Conservation (phyloP, 2,329 filamentous ascomycete species). For the Dactylonectria estremocensis region DNA sequence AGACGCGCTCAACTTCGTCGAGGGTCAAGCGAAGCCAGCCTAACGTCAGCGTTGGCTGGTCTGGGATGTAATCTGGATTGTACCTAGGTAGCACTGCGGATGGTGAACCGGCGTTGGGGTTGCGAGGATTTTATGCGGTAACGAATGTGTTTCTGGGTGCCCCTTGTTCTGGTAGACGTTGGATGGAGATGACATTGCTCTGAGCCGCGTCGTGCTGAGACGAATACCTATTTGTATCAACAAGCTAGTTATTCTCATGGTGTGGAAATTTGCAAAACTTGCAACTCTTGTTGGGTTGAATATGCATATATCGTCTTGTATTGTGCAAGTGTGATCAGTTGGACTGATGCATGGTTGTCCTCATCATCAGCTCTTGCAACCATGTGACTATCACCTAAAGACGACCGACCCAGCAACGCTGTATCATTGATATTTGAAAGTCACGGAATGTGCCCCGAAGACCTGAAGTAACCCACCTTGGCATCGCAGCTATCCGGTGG, state of each 20-base stretch:
- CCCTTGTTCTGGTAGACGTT: conserved; percentile 35
- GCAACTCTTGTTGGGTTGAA: background rate
- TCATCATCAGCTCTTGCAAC: background rate
- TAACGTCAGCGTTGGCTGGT: conserved; percentile 25
- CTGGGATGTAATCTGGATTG: conserved; percentile 33
- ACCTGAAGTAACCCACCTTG: background rate
- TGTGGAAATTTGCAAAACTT: background rate
- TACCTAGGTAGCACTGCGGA: conserved; percentile 41
- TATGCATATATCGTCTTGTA: background rate
- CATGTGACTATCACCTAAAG: background rate
- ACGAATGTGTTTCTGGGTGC: conserved; percentile 40
- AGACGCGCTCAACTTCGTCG: conserved; percentile 93
- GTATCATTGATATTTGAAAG: too few species aligned
- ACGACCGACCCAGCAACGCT: background rate
- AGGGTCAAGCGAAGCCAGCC: conserved; percentile 75
- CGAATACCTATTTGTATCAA: conserved; percentile 38
- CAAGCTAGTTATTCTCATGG: conserved; percentile 22
- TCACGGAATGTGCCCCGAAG: background rate
- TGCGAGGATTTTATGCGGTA: conserved; percentile 47
- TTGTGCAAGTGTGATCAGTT: background rate
- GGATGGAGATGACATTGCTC: conserved; percentile 33
- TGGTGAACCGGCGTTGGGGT: conserved; percentile 46
- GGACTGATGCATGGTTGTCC: background rate
- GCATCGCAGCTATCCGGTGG: background rate
- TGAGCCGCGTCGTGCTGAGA: conserved; percentile 32